phyloP scores from a whole-genome alignment of 1,139 yeast genomes.

The Zygoascus hellenicus region DNA sequence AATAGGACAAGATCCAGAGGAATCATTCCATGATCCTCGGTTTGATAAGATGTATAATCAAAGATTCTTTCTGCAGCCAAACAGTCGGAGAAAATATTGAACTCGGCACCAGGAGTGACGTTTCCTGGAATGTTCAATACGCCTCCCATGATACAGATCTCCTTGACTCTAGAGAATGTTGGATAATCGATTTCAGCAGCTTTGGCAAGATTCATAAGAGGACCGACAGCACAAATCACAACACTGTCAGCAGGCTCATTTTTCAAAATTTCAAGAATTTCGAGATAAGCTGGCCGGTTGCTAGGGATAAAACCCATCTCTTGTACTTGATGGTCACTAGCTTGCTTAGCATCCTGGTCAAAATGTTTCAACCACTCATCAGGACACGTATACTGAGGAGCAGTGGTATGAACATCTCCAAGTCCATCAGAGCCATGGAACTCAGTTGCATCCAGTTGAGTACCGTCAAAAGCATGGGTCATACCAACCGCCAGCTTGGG shows the following conservation, averaged over 20 bases:
- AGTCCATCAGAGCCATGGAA: conserved; percentile 41
- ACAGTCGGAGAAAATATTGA: conserved; percentile 39
- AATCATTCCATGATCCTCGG: conserved; percentile 28
- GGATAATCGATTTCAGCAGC: conserved; percentile 37
- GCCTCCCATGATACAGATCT: conserved; percentile 40
- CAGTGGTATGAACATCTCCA: conserved; percentile 35
- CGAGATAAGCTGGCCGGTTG: conserved; percentile 29
- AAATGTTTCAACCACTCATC: conserved; percentile 29
- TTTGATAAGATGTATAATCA: conserved; percentile 29
- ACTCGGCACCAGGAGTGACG: conserved; percentile 39
- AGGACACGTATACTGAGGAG: conserved; percentile 35
- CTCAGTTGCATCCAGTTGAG: conserved; percentile 35
- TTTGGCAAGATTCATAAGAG: conserved; percentile 38
- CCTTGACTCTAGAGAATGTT: conserved; percentile 34
- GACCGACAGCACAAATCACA: conserved; percentile 38
- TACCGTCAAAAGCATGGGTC: conserved; percentile 30
- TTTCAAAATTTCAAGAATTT: conserved; percentile 33
- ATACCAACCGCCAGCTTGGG: conserved; percentile 36
- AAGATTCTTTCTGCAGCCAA: conserved; percentile 38
- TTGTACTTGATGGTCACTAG: conserved; percentile 6
- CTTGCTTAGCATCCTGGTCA: conserved; percentile 10
- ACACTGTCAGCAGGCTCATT: conserved; percentile 35
- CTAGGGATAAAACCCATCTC: conserved; percentile 31
- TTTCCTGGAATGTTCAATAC: conserved; percentile 36
- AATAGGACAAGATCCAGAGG: conserved; percentile 32